Evolutionary conservation across 441 rosid genomes (phyloP).

Genomic region (Macaranga tanarius): DNA sequence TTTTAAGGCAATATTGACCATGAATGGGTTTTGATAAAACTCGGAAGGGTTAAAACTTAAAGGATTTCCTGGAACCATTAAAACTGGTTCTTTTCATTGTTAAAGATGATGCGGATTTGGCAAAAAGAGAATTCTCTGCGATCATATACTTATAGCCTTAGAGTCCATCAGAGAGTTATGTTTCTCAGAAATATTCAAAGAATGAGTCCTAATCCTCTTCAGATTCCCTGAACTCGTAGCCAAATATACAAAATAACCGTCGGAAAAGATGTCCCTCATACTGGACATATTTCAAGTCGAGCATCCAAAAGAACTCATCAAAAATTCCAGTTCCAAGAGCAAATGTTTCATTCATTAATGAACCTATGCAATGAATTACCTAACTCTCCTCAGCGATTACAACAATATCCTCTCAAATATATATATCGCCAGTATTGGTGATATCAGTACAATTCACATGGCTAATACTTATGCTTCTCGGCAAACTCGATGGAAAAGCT

Average conservation of each 20-base stretch:
- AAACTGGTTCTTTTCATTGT: no score
- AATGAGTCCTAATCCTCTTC: conserved; percentile 60
- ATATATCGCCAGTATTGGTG: conserved; percentile 36
- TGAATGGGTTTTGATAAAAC: no score
- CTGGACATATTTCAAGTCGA: conserved; percentile 60
- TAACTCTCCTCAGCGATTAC: conserved; percentile 60
- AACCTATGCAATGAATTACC: conserved; percentile 43
- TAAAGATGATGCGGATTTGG: no score
- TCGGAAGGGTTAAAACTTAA: no score
- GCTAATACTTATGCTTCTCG: conserved; percentile 60
- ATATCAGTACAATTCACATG: conserved; percentile 48
- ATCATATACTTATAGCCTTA: conserved; percentile 57
- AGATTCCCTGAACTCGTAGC: no score
- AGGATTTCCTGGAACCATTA: no score
- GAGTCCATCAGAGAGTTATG: conserved; percentile 57
- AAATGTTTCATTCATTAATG: conserved; percentile 63
- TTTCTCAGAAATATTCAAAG: conserved; percentile 59
- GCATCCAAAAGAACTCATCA: conserved; percentile 55
- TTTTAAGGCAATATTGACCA: no score
- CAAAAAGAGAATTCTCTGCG: conserved; percentile 65
- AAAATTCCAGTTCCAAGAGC: conserved; percentile 44
- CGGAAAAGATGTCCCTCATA: conserved; percentile 52
- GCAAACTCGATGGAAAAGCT: conserved; percentile 77
- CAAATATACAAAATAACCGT: conserved; percentile 49
- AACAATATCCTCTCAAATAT: conserved; percentile 47